Evolutionary conservation across 306 rosid genomes (phyloP).

Genomic region (Echinosophora koreensis): DNA sequence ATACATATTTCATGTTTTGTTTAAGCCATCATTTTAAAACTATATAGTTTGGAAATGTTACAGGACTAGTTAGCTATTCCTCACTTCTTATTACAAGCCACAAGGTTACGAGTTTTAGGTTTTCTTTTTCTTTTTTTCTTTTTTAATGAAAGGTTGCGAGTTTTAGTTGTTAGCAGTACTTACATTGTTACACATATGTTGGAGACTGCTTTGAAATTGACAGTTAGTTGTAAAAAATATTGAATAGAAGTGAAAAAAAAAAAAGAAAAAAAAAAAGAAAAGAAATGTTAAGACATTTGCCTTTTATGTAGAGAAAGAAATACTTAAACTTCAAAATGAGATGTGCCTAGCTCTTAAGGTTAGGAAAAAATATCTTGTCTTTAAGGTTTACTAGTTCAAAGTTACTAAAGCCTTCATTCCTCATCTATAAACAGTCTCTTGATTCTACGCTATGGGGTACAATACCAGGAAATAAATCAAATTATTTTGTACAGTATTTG

Average conservation of each 20-base stretch:
- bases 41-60: background rate
- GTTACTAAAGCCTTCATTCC: background rate
- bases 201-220: conserved; percentile 12
- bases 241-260: background rate
- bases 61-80: conserved; percentile 18
- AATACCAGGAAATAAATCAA: background rate
- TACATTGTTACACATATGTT: no score
- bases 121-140: no score
- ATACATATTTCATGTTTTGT: background rate
- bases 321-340: conserved; percentile 1
- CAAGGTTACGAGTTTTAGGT: no score
- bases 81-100: background rate
- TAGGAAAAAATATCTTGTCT: background rate
- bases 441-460: background rate
- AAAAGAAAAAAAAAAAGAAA: no score
- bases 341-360: background rate
- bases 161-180: no score
- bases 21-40: background rate
- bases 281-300: background rate
- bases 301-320: background rate
- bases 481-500: no score
- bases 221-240: conserved; percentile 3
- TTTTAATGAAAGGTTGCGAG: no score
- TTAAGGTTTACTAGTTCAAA: background rate
- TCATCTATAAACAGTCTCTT: background rate